Evolutionary conservation across 1,284 basidiomycete species (phyloP).

Genomic region (Ustilago nuda): DNA sequence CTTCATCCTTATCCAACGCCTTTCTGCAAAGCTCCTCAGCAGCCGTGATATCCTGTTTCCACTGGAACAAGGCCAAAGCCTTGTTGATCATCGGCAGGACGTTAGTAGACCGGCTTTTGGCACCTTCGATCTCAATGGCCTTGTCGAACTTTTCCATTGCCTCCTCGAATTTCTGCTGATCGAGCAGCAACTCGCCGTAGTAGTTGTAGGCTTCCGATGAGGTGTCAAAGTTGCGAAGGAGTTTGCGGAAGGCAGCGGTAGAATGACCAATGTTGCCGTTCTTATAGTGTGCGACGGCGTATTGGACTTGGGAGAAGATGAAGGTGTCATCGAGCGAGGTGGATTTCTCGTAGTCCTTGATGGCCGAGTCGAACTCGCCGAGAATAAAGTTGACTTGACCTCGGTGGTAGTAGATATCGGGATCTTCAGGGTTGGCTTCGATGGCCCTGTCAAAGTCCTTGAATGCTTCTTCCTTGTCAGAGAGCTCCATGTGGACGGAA

Average conservation of each 20-base stretch:
- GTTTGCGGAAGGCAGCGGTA: constrained; percentile 85
- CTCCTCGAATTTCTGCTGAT: constrained; percentile 89
- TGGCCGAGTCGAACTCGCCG: constrained; percentile 86
- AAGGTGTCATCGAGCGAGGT: constrained; percentile 84
- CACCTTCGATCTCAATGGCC: constrained; percentile 87
- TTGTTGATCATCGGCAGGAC: constrained; percentile 89
- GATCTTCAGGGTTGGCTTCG: constrained; percentile 82
- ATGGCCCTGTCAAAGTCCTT: constrained; percentile 92
- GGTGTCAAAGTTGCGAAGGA: constrained; percentile 61
- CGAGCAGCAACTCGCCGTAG: constrained; percentile 93
- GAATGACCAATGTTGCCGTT: constrained; percentile 80
- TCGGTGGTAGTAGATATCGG: constrained; percentile 98
- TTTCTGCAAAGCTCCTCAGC: constrained; percentile 89
- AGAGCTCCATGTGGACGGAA: constrained; percentile 94
- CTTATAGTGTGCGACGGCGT: constrained; percentile 98
- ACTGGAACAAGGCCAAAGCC: constrained; percentile 93
- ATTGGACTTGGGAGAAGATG: constrained; percentile 95
- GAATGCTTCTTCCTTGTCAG: constrained; percentile 77
- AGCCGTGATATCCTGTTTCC: constrained; percentile 86
- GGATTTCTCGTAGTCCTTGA: constrained; percentile 90
- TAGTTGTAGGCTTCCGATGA: constrained; percentile 69
- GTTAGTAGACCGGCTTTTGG: constrained; percentile 51
- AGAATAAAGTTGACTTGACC: constrained; percentile 99
- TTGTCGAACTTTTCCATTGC: constrained; percentile 95
- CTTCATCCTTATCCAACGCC: constrained; percentile 83